phyloP scores from a whole-genome alignment of 1,139 yeast species.

The Suhomyces bribrorum region DNA sequence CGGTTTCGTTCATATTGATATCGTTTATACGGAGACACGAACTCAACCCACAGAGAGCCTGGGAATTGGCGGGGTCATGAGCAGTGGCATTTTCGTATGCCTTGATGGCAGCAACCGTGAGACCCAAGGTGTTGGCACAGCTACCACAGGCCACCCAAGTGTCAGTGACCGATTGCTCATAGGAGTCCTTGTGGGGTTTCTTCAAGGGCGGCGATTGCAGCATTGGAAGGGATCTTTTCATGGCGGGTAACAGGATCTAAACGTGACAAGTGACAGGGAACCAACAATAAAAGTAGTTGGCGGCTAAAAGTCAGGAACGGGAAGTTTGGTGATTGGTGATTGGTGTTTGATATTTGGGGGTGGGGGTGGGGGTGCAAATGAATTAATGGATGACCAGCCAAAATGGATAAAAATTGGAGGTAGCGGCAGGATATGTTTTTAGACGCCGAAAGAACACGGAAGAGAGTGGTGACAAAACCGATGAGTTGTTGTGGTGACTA shows the following conservation, averaged over 20 bases:
- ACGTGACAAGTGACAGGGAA: too few relatives aligned
- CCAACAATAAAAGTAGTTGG: too few relatives aligned
- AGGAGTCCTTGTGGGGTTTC: conserved; percentile 14
- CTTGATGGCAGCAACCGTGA: conserved; percentile 41
- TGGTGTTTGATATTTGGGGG: too few relatives aligned
- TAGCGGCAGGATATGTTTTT: too few relatives aligned
- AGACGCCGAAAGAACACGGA: too few relatives aligned
- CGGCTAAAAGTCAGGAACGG: too few relatives aligned
- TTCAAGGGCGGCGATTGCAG: conserved; percentile 13
- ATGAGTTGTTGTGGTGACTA: too few relatives aligned
- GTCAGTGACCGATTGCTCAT: conserved; percentile 31
- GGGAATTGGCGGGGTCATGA: conserved; percentile 43
- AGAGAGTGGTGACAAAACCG: too few relatives aligned
- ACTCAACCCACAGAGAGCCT: conserved; percentile 47
- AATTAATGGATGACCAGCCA: too few relatives aligned
- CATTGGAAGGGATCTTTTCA: conserved; percentile 13
- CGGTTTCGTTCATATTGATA: conserved; percentile 34
- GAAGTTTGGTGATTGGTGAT: too few relatives aligned
- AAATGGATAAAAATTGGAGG: too few relatives aligned
- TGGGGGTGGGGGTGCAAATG: too few relatives aligned
- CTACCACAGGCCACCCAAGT: conserved; percentile 56
- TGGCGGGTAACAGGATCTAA: conserved; percentile 9
- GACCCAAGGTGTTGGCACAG: conserved; percentile 49
- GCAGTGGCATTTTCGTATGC: conserved; percentile 49
- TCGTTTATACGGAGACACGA: conserved; percentile 42